Percentiles rank a stretch among this genome's conserved stretches.
phyloP scores from a whole-genome alignment of 306 rosid genomes.

The Prunus salicina region DNA sequence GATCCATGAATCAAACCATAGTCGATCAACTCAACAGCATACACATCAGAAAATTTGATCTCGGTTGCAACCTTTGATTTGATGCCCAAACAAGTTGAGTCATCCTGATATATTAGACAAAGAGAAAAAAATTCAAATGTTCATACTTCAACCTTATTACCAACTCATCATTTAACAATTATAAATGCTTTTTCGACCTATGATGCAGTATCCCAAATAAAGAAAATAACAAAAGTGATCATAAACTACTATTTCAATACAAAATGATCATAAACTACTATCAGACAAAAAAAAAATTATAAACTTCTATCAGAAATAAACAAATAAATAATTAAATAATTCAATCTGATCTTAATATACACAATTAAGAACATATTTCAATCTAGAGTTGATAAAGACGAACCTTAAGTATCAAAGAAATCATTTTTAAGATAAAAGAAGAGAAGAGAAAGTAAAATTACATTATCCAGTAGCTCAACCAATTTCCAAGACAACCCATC shows the following conservation, averaged over 20 bases:
- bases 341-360: background rate
- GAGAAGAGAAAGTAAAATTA: conserved; percentile 19
- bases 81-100: conserved; percentile 61
- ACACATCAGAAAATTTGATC: conserved; percentile 64
- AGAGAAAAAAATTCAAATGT: conserved; percentile 2
- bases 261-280: background rate
- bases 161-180: conserved; percentile 1
- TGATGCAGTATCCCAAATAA: background rate
- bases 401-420: background rate
- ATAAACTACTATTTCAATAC: background rate
- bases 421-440: background rate
- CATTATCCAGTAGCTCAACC: conserved; percentile 36
- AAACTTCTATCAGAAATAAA: too few relatives aligned
- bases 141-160: background rate
- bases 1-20: conserved; percentile 46
- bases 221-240: background rate
- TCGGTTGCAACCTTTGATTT: conserved; percentile 47
- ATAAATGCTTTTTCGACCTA: background rate
- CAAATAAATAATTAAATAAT: too few relatives aligned
- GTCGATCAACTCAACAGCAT: conserved; percentile 56
- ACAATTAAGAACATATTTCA: background rate
- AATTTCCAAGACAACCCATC: conserved; percentile 70
- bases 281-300: background rate
- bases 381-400: background rate
- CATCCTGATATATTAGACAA: conserved; percentile 53